Conservation (phyloP, 805 yeast genomes). For the Monosporozyma servazzii region DNA sequence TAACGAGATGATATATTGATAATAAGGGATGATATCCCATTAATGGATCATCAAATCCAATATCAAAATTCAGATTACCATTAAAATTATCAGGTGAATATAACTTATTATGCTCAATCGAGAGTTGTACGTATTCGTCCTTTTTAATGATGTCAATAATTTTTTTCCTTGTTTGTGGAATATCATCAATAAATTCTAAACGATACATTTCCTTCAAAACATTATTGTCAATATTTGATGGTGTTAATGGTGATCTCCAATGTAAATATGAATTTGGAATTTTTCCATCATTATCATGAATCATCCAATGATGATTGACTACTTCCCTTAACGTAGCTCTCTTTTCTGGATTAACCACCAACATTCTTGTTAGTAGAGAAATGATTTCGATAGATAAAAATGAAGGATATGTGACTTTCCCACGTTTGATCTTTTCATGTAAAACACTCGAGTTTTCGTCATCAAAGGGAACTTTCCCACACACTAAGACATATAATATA, state of each 20-base stretch:
- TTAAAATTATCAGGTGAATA: conserved; percentile 16
- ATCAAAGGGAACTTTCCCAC: conserved; percentile 97
- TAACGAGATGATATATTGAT: conserved; percentile 79
- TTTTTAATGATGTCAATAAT: conserved; percentile 53
- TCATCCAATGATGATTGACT: conserved; percentile 89
- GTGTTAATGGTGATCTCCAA: conserved; percentile 54
- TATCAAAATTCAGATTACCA: conserved; percentile 1
- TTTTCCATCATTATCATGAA: conserved; percentile 62
- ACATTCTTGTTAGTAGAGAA: conserved; percentile 72
- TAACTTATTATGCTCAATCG: conserved; percentile 6
- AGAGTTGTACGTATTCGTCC: conserved; percentile 41
- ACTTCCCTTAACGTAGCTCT: conserved; percentile 76
- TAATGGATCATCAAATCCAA: conserved; percentile 55
- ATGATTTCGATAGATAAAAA: conserved; percentile 70
- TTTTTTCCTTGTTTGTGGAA: conserved; percentile 44
- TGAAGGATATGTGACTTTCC: conserved; percentile 82
- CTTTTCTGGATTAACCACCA: conserved; percentile 76
- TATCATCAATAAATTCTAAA: conserved; percentile 62
- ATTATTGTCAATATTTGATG: conserved; percentile 34
- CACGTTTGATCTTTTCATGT: conserved; percentile 88
- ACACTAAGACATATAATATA: conserved; percentile 84
- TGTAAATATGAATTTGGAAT: conserved; percentile 63
- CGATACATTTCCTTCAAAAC: conserved; percentile 67
- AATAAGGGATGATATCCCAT: conserved; percentile 80
- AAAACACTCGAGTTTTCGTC: conserved; percentile 84